Evolutionary conservation across 208 protist species (phyloP).

Genomic region (Jaenimonas drosophilae): DNA sequence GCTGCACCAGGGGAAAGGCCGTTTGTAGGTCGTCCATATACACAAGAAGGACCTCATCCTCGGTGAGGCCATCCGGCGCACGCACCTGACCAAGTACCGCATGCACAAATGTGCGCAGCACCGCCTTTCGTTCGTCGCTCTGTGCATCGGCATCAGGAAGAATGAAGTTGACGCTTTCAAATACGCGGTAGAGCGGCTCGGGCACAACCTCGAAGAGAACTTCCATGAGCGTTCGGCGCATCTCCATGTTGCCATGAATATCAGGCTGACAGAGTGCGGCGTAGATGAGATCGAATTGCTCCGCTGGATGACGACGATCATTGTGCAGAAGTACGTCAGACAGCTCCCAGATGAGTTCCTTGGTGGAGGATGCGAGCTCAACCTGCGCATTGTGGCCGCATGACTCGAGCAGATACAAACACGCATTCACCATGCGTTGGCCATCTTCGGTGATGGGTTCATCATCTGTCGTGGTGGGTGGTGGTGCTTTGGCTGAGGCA

Average conservation of each 20-base stretch:
- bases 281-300: slow-evolving; percentile 79
- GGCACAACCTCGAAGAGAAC: slow-evolving; percentile 60
- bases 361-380: slow-evolving; percentile 8
- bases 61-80: slow-evolving; percentile 21
- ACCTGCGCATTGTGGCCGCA: slow-evolving; percentile 19
- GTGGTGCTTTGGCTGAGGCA: too few species aligned
- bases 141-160: slow-evolving; percentile 14
- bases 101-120: slow-evolving; percentile 30
- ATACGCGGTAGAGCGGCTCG: slow-evolving; percentile 51
- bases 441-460: too few species aligned
- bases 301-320: slow-evolving; percentile 23
- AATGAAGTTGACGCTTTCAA: slow-evolving; percentile 45
- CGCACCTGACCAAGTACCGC: slow-evolving; percentile 37
- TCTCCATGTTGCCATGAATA: slow-evolving; percentile 13
- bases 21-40: slow-evolving; percentile 55
- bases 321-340: slow-evolving; percentile 52
- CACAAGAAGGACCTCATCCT: slow-evolving; percentile 58
- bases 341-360: slow-evolving; percentile 13
- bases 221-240: slow-evolving; percentile 49
- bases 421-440: slow-evolving; percentile 58
- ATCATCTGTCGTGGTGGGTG: too few species aligned
- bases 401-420: slow-evolving; percentile 54
- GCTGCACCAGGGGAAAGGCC: slow-evolving; percentile 33
- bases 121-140: slow-evolving; percentile 13
- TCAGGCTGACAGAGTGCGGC: slow-evolving; percentile 57